Conservation (phyloP, 208 protist genomes). For the Crithidia sp. region DNA sequence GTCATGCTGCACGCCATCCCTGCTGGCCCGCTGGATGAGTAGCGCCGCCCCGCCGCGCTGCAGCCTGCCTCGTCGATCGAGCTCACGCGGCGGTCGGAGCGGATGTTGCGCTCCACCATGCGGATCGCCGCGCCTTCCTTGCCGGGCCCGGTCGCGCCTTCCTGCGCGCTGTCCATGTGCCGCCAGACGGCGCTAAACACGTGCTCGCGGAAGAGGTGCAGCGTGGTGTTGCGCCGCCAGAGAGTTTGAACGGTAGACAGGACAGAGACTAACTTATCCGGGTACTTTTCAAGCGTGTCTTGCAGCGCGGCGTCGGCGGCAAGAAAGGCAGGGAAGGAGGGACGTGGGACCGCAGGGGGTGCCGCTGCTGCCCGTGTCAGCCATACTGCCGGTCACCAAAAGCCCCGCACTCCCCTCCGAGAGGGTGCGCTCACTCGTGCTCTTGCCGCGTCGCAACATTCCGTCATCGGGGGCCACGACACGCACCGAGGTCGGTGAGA, state of each 20-base stretch:
- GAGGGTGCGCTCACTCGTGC: neutral
- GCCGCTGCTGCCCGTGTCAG: neutral
- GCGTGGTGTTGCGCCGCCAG: constrained; percentile 45
- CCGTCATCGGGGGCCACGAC: neutral
- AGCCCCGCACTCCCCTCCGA: neutral
- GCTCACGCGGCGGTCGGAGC: constrained; percentile 13
- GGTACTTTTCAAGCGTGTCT: constrained; percentile 20
- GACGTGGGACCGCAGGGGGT: neutral
- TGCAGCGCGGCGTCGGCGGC: constrained; percentile 18
- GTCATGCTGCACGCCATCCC: neutral
- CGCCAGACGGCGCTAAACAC: constrained; percentile 52
- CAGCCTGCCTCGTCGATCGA: neutral
- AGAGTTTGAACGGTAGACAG: constrained; percentile 45
- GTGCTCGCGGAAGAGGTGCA: constrained; percentile 44
- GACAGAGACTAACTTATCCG: constrained; percentile 4
- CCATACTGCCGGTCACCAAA: too few species aligned
- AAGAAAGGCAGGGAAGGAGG: constrained; percentile 15
- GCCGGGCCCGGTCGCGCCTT: constrained; percentile 23
- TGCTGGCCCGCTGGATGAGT: neutral
- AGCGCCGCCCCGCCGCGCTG: neutral
- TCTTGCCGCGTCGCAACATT: neutral
- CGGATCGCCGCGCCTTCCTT: constrained; percentile 17
- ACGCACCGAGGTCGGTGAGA: neutral
- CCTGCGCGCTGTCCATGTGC: constrained; percentile 46
- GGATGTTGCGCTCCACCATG: constrained; percentile 22